Evolutionary conservation across 2,329 filamentous ascomycete species (phyloP), one percentile per base, ranked within the genome.

Genomic region (Diaporthe amygdali): DNA sequence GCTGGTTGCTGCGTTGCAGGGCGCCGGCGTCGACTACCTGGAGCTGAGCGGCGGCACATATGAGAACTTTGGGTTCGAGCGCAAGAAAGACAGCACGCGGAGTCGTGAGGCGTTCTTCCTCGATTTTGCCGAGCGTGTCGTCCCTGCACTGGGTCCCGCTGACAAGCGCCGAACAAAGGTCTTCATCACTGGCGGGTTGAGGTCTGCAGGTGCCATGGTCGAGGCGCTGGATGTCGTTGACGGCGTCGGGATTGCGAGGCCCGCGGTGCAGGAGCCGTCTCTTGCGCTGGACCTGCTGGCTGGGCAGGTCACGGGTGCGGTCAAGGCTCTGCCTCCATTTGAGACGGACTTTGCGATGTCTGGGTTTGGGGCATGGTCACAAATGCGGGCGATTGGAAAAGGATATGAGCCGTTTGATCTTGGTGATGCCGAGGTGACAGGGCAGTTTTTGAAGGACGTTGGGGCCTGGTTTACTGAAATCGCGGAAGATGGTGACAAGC

Each of bases 21-120:
- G 80, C 1, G 75, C 86, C 70, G 79, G 77, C 15, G 85, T 90
- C 46, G 84, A 89, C 77, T 89, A 90, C 76, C 86, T 91, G 7
- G 89, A 91, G 79, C 81, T 91, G 0, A 86, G 83, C 0, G 89
- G 90, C 15, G 90, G 90, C 9, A 91, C 89, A 0, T 90, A 90
- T 75, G 85, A 91, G 78, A 78, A 81, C 22, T 76, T 87, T 0
- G 87, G 83, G 0, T 89, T 90, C 73, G 75, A 74, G 2, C 86
- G 89, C 76, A 82, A 85, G 78, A 81, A 84, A 61, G 88, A 90
- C 52, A 86, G 83, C 20, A 90, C 87, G 6, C 83, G 82, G 78
- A 85, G 86, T 79, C 81, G 88, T 5, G 88, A 90, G 75, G 84
- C 87, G 1, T 90, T 89, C 82, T 91, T 91, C 82, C 76, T 91